These are phyloP conservation scores for Phytophthora vignae DNA, from an alignment of 352 stramenopile genomes.

Conservation along the genomic window DNA sequence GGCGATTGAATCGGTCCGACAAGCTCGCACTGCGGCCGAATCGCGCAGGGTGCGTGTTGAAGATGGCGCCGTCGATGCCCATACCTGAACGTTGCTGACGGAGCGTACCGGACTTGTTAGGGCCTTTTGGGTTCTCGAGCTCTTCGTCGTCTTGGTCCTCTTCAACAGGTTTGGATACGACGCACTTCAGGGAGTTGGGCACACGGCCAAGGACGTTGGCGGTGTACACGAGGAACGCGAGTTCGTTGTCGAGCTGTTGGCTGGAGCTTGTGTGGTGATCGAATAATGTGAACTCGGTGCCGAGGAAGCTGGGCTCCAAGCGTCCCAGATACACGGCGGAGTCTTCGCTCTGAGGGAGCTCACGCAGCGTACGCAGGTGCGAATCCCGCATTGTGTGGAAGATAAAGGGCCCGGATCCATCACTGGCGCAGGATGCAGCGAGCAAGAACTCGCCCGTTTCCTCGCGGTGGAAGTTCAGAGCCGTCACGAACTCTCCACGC, in stretches of 20 bases:
- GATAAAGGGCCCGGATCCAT: slow-evolving; percentile 73
- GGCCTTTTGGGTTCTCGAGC: background rate
- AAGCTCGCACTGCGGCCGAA: slow-evolving; percentile 61
- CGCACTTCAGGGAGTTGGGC: slow-evolving; percentile 76
- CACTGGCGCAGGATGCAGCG: slow-evolving; percentile 72
- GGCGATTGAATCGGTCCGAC: slow-evolving; percentile 64
- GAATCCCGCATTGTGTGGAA: slow-evolving; percentile 88
- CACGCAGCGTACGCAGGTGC: slow-evolving; percentile 71
- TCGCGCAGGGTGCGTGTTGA: slow-evolving; percentile 61
- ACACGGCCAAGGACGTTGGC: slow-evolving; percentile 83
- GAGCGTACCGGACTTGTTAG: slow-evolving; percentile 19
- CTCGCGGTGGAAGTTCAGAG: slow-evolving; percentile 86
- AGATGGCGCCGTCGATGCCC: slow-evolving; percentile 49
- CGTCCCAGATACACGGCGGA: slow-evolving; percentile 83
- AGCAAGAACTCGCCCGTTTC: slow-evolving; percentile 84
- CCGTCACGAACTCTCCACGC: slow-evolving; percentile 76
- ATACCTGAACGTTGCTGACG: slow-evolving; percentile 41
- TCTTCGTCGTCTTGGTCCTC: slow-evolving; percentile 21
- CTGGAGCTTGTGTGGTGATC: slow-evolving; percentile 62
- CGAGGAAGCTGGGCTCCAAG: slow-evolving; percentile 83
- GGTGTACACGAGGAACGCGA: slow-evolving; percentile 82
- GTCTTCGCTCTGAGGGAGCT: slow-evolving; percentile 80
- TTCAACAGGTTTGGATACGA: slow-evolving; percentile 36
- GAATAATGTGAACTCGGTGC: slow-evolving; percentile 85
- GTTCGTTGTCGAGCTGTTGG: slow-evolving; percentile 67